phyloP scores from a whole-genome alignment of 2,329 filamentous ascomycete genomes.

The Ceratocystis diversiconidia region DNA sequence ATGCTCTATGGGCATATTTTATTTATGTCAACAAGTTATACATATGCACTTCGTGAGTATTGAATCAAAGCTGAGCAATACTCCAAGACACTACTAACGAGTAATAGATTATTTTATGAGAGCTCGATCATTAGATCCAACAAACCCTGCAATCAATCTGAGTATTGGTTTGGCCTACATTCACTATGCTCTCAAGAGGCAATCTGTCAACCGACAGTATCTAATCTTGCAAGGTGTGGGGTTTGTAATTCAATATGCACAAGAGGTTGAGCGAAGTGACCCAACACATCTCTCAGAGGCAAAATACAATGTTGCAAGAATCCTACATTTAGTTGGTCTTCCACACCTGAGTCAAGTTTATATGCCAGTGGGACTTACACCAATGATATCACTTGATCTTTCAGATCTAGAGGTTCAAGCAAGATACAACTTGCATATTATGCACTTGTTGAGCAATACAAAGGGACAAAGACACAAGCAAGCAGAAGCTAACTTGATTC shows the following conservation, averaged over 20 bases:
- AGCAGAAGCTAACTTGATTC: no score
- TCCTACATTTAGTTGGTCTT: constrained; percentile 42
- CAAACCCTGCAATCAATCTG: constrained; percentile 66
- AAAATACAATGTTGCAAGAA: constrained; percentile 64
- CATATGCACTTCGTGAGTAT: constrained; percentile 58
- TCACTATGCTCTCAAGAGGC: constrained; percentile 76
- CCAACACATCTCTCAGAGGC: constrained; percentile 45
- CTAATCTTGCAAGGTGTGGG: constrained; percentile 71
- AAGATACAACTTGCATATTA: constrained; percentile 10
- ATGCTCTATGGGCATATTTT: constrained; percentile 85
- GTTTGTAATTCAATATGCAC: constrained; percentile 56
- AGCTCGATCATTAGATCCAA: constrained; percentile 57
- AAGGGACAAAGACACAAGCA: background rate
- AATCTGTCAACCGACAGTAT: constrained; percentile 80
- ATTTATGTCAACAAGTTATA: constrained; percentile 69
- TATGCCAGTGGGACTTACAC: background rate
- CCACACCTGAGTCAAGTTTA: constrained; percentile 19
- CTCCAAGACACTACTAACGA: background rate
- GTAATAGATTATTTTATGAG: constrained; percentile 63
- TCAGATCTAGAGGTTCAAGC: constrained; percentile 13
- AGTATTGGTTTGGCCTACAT: constrained; percentile 74
- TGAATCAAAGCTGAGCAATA: constrained; percentile 10
- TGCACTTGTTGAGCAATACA: background rate
- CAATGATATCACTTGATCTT: constrained; percentile 1
- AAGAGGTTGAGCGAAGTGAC: constrained; percentile 28